Evolutionary conservation across 2,329 filamentous ascomycete genomes (phyloP).

Genomic region (Ilyonectria robusta): DNA sequence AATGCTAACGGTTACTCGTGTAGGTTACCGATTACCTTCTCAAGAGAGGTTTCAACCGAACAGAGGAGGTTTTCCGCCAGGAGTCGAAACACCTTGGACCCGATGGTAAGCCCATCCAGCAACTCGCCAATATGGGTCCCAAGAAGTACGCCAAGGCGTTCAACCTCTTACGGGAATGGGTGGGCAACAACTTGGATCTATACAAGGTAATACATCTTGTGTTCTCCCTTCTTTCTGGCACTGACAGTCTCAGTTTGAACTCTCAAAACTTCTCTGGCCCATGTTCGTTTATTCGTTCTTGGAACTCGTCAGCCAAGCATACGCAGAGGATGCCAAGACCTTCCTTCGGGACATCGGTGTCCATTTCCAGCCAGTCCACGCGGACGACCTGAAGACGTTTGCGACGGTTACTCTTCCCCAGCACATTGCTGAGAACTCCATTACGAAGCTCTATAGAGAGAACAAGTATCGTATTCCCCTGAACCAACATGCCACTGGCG

Average conservation of each 20-base stretch:
- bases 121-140: conserved; percentile 78
- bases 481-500: conserved; percentile 86
- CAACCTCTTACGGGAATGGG: conserved; percentile 82
- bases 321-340: conserved; percentile 77
- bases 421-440: conserved; percentile 82
- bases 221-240: conserved; percentile 10
- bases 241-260: conserved; percentile 76
- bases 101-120: conserved; percentile 82
- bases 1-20: conserved; percentile 26
- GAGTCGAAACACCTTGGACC: conserved; percentile 89
- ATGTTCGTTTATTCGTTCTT: conserved; percentile 95
- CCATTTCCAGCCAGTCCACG: conserved; percentile 83
- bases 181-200: conserved; percentile 91
- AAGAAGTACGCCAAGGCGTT: conserved; percentile 85
- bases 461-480: conserved; percentile 93
- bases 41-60: conserved; percentile 94
- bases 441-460: conserved; percentile 84
- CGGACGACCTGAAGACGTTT: conserved; percentile 84
- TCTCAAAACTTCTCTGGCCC: conserved; percentile 91
- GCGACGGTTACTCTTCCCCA: conserved; percentile 80
- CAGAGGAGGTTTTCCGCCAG: conserved; percentile 91
- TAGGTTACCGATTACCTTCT: conserved; percentile 92
- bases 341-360: conserved; percentile 79
- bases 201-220: conserved; percentile 78
- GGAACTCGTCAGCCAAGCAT: conserved; percentile 81